Evolutionary conservation across 768 basidiomycete species (phyloP).

Genomic region (Hygrophorus russula): DNA sequence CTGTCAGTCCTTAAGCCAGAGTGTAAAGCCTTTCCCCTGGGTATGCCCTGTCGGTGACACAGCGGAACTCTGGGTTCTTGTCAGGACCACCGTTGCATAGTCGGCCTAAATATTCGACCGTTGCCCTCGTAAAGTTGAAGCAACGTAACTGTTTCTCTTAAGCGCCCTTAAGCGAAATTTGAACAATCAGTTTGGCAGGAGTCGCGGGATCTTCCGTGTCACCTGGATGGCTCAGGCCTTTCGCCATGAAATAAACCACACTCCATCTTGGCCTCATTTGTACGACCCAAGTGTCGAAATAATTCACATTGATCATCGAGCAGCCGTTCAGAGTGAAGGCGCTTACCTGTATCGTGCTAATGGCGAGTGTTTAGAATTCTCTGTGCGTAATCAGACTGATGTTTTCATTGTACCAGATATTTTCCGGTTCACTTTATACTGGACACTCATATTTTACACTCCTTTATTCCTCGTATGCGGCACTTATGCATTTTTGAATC

Average conservation of each 20-base stretch:
- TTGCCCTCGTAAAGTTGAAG: no score
- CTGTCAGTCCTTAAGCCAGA: no score
- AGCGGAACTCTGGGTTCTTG: no score
- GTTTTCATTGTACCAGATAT: constrained; percentile 22
- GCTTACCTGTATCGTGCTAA: constrained; percentile 29
- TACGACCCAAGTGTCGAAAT: constrained; percentile 42
- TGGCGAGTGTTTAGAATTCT: constrained; percentile 17
- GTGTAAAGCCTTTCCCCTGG: no score
- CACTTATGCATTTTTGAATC: constrained; percentile 38
- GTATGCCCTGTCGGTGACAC: no score
- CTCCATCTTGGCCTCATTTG: constrained; percentile 35
- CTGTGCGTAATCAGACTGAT: neutral
- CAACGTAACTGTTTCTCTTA: no score
- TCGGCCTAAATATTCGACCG: no score
- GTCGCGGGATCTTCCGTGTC: no score
- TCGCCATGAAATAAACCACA: neutral
- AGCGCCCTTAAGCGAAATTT: no score
- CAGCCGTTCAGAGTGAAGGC: constrained; percentile 28
- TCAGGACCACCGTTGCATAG: no score
- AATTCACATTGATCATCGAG: constrained; percentile 27
- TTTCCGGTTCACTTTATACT: constrained; percentile 42
- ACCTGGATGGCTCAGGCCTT: no score
- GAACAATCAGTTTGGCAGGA: no score
- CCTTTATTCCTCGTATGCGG: constrained; percentile 40
- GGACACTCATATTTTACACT: constrained; percentile 39